A percentile compares a stretch with the other conserved stretches of the same genome.
Evolutionary conservation across 306 rosid genomes (phyloP).

Genomic region (Vigna trinervia): DNA sequence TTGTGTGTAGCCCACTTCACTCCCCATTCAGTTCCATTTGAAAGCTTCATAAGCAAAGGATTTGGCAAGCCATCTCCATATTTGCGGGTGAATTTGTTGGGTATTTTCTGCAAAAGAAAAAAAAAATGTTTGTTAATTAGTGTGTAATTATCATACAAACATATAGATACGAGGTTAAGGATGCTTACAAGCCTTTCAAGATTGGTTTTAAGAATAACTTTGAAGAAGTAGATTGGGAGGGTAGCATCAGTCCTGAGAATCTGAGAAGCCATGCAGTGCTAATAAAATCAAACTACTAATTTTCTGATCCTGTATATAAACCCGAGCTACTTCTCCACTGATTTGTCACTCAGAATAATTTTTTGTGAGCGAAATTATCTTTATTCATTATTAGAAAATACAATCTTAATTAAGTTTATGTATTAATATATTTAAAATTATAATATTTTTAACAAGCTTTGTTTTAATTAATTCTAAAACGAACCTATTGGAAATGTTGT

Average conservation of each 20-base stretch:
- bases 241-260: neutral
- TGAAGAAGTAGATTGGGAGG: slow-evolving; percentile 1
- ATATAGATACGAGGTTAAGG: neutral
- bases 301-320: neutral
- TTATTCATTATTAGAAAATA: neutral
- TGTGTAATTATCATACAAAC: neutral
- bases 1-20: no score
- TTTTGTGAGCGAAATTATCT: neutral
- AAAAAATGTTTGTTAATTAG: neutral
- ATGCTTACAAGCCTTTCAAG: slow-evolving; percentile 15
- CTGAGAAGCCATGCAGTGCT: no score
- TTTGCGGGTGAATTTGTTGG: slow-evolving; percentile 21
- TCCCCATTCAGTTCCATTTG: no score
- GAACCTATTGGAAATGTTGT: no score
- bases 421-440: no score
- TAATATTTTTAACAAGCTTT: no score
- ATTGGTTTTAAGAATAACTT: slow-evolving; percentile 3
- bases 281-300: neutral
- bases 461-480: no score
- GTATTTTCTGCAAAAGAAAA: slow-evolving; percentile 36
- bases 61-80: slow-evolving; percentile 26
- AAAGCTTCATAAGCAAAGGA: no score
- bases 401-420: no score
- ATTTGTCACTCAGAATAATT: neutral
- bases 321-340: neutral